phyloP scores from a whole-genome alignment of 352 stramenopile genomes.

The Globisporangium cederbergense region DNA sequence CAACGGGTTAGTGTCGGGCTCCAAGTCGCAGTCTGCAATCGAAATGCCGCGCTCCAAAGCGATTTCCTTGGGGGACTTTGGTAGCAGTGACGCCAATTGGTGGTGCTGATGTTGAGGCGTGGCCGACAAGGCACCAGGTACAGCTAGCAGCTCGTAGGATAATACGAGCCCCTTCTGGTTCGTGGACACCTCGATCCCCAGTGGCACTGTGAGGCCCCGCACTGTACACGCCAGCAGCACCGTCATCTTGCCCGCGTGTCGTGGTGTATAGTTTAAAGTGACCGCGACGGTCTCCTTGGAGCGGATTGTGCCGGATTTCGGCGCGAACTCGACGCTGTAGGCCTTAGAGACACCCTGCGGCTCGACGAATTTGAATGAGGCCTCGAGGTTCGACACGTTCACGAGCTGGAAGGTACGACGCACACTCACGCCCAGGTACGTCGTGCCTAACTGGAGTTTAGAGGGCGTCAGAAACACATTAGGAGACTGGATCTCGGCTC shows the following conservation, averaged over 20 bases:
- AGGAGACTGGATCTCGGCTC: conserved; percentile 72
- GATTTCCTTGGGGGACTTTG: conserved; percentile 37
- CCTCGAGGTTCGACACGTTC: conserved; percentile 79
- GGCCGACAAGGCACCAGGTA: not conserved
- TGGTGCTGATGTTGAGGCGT: not conserved
- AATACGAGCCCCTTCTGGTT: conserved; percentile 77
- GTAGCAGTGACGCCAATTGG: conserved; percentile 5
- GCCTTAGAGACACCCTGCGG: conserved; percentile 49
- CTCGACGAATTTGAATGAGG: conserved; percentile 72
- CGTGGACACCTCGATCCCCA: conserved; percentile 64
- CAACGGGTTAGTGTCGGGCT: conserved; percentile 37
- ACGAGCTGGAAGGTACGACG: conserved; percentile 48
- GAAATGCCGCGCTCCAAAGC: conserved; percentile 34
- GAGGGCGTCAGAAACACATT: conserved; percentile 68
- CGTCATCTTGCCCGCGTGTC: conserved; percentile 43
- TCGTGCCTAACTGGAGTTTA: conserved; percentile 47
- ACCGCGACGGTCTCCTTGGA: conserved; percentile 63
- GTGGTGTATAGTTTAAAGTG: conserved; percentile 52
- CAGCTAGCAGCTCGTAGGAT: conserved; percentile 57
- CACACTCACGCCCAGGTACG: conserved; percentile 60
- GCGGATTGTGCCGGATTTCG: conserved; percentile 39
- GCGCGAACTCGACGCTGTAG: conserved; percentile 43
- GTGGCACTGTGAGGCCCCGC: conserved; percentile 42
- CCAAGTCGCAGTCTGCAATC: conserved; percentile 40
- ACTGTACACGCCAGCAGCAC: conserved; percentile 65